Base-by-base conservation (phyloP, 805 yeast genomes). In the Candida vaughaniae region DNA sequence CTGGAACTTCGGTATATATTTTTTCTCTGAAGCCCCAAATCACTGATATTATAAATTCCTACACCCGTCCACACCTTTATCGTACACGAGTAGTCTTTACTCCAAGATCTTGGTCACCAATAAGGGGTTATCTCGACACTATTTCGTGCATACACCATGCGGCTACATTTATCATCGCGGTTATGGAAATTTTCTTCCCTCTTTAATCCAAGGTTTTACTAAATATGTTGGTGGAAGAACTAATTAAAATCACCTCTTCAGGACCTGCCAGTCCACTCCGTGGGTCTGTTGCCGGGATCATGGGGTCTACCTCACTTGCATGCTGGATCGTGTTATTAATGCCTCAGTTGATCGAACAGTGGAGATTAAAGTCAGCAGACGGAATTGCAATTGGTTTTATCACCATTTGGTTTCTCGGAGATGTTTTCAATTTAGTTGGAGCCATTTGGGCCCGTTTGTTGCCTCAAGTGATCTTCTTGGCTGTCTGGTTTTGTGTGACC, bases 321-420 rank as follows among this genome's bases (percentile, higher is more conserved):
- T 82, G 91, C 56, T 85, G 90, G 89, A 71, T 85, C 9, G 89
- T 85, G 10, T 60, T 85, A 27, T 69, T 85, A 40, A 62, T 85
- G 47, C 93, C 95, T 0, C 95, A 85, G 55, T 69, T 85, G 31
- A 72, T 85, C 17, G 95, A 85, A 55, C 91, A 85, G 60, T 85
- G 89, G 89, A 62, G 85, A 36, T 60, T 79, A 36, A 79, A 85
- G 52, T 73, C 80, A 12, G 85, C 88, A 3, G 90, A 83, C 22
- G 95, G 95, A 5, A 78, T 85, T 16, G 77, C 91, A 25, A 70
- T 82, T 22, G 74, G 80, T 5, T 84, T 85, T 49, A 70, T 85
- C 17, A 47, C 73, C 8, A 73, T 80, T 35, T 85, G 93, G 93
- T 71, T 82, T 26, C 47, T 79, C 12, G 93, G 93, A 3, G 95